phyloP scores from a whole-genome alignment of 148 eudicot species.

The Silene uniflora region DNA sequence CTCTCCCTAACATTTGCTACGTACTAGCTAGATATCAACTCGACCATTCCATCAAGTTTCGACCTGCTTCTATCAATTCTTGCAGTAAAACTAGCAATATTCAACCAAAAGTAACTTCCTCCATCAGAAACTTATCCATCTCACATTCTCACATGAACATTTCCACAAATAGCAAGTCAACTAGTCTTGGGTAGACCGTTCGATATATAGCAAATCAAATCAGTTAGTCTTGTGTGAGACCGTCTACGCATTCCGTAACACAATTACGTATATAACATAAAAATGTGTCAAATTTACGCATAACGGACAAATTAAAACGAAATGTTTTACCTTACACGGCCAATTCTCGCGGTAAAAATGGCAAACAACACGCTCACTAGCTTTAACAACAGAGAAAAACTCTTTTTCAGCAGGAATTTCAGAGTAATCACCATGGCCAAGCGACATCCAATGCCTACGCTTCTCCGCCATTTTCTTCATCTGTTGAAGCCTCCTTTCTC shows the following conservation, averaged over 20 bases:
- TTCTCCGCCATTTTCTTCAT: conserved; percentile 98
- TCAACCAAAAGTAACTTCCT: not conserved
- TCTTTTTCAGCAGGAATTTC: conserved; percentile 87
- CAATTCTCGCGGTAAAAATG: conserved; percentile 96
- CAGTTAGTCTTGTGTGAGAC: too few species aligned
- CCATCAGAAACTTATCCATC: not conserved
- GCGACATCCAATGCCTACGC: conserved; percentile 69
- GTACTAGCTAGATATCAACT: not conserved
- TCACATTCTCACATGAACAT: not conserved
- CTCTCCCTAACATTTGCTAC: not conserved
- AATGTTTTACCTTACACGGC: conserved; percentile 83
- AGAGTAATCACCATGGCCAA: conserved; percentile 89
- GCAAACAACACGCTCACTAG: conserved; percentile 89
- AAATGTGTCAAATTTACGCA: not conserved
- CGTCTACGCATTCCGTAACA: too few species aligned
- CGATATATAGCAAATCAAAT: too few species aligned
- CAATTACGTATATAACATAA: too few species aligned
- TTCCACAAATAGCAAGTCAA: too few species aligned
- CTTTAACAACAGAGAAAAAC: conserved; percentile 72
- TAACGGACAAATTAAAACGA: not conserved
- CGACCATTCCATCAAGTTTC: not conserved
- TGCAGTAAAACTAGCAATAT: not conserved
- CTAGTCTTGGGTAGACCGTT: too few species aligned
- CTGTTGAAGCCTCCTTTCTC: conserved; percentile 80
- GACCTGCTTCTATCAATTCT: not conserved